A percentile compares a stretch with the other conserved stretches of the same genome.
These are phyloP conservation scores for Aspergillus conjunctus DNA, from an alignment of 495 filamentous ascomycete species.

Conservation along the genomic window DNA sequence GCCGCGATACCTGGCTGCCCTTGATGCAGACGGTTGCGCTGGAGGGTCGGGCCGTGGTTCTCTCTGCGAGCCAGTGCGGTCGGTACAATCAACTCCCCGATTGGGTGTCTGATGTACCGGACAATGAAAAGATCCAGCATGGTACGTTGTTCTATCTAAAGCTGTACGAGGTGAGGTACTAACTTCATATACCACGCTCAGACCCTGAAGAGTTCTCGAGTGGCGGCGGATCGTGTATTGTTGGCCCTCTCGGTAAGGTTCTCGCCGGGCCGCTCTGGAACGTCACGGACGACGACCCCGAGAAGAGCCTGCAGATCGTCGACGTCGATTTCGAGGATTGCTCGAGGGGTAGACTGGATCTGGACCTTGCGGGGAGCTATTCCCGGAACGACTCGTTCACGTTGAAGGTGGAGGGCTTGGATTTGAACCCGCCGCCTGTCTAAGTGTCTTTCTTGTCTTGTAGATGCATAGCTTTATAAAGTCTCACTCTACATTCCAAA, in stretches of 20 bases:
- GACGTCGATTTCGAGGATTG: conserved; percentile 67
- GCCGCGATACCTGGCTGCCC: conserved; percentile 78
- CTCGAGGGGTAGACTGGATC: conserved; percentile 59
- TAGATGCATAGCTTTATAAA: too few species aligned
- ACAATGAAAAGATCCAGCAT: conserved; percentile 14
- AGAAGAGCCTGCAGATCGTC: conserved; percentile 12
- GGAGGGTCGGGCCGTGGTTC: conserved; percentile 84
- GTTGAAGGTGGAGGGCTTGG: conserved; percentile 72
- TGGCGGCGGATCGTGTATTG: conserved; percentile 80
- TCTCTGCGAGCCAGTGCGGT: conserved; percentile 84
- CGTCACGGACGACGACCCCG: conserved; percentile 56
- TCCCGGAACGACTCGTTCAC: conserved; percentile 82
- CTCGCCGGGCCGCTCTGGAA: conserved; percentile 85
- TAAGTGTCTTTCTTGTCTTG: not conserved
- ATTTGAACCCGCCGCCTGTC: conserved; percentile 72
- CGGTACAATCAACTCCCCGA: conserved; percentile 56
- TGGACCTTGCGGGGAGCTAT: conserved; percentile 78
- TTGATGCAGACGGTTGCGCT: conserved; percentile 79
- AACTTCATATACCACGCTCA: not conserved
- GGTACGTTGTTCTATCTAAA: conserved; percentile 10
- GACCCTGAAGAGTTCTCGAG: conserved; percentile 19
- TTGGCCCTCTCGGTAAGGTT: conserved; percentile 76
- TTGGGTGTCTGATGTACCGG: conserved; percentile 50
- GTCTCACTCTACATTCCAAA: too few species aligned
- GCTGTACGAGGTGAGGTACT: too few species aligned